phyloP scores from a whole-genome alignment of 345 rosid genomes.

The Aquilaria malaccensis region DNA sequence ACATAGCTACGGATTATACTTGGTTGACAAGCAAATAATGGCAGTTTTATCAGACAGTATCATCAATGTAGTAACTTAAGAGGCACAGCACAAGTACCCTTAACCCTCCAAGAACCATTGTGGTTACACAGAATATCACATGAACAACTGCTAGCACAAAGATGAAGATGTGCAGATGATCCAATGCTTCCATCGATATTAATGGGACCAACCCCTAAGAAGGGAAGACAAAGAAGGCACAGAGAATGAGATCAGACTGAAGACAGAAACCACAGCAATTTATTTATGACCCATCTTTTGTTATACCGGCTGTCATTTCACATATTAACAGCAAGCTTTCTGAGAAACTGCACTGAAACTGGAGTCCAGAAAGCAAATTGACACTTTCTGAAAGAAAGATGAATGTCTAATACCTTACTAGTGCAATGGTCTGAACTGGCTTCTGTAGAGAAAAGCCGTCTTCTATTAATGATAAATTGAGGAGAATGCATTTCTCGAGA shows the following conservation, averaged over 20 bases:
- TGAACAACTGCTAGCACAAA: conserved; percentile 85
- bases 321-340: not conserved
- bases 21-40: not conserved
- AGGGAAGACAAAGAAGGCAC: conserved; percentile 3
- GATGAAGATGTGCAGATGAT: conserved; percentile 83
- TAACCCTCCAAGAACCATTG: conserved; percentile 73
- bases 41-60: not conserved
- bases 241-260: conserved; percentile 5
- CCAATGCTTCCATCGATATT: conserved; percentile 67
- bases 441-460: conserved; percentile 36
- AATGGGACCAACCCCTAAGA: conserved; percentile 59
- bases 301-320: no score
- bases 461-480: conserved; percentile 16
- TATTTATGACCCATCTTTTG: no score
- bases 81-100: conserved; percentile 37
- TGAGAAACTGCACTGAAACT: no score
- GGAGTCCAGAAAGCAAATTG: no score
- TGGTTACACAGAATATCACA: conserved; percentile 62
- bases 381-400: not conserved
- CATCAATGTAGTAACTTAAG: not conserved
- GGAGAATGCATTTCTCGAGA: conserved; percentile 21
- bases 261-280: not conserved
- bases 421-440: conserved; percentile 24
- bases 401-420: conserved; percentile 22
- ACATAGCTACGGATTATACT: not conserved